phyloP scores from a whole-genome alignment of 2,329 filamentous ascomycete genomes.

The Periconia macrospinosa region DNA sequence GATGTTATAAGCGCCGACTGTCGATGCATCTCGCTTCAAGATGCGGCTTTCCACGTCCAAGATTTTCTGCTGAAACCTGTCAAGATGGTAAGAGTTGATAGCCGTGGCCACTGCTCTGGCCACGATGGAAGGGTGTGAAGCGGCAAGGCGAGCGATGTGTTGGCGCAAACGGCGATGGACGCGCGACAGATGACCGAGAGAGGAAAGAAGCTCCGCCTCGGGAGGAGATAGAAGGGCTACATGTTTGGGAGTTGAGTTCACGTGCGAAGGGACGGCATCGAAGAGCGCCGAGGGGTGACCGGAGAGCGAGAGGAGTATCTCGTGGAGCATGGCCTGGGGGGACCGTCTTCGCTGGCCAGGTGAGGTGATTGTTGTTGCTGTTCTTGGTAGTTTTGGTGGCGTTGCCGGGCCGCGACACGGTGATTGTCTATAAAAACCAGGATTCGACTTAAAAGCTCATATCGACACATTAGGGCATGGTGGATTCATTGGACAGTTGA shows the following conservation, averaged over 20 bases:
- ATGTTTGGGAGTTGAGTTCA: slow-evolving; percentile 28
- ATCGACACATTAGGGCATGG: slow-evolving; percentile 35
- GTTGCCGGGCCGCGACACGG: slow-evolving; percentile 18
- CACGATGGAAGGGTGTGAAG: slow-evolving; percentile 75
- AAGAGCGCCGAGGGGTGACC: slow-evolving; percentile 91
- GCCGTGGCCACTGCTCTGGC: slow-evolving; percentile 85
- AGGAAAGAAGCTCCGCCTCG: slow-evolving; percentile 78
- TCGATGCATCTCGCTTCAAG: slow-evolving; percentile 71
- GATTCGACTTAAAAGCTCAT: slow-evolving; percentile 39
- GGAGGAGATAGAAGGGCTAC: slow-evolving; percentile 67
- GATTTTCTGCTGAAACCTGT: slow-evolving; percentile 79
- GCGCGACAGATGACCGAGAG: slow-evolving; percentile 75
- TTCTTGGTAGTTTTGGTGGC: slow-evolving; percentile 7
- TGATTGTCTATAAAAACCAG: slow-evolving; percentile 31
- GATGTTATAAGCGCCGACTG: slow-evolving; percentile 90
- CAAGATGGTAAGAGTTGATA: slow-evolving; percentile 73
- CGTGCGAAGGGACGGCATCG: slow-evolving; percentile 52
- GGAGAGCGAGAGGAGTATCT: slow-evolving; percentile 94
- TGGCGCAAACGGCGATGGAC: slow-evolving; percentile 73
- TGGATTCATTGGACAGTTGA: not conserved
- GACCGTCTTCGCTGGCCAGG: slow-evolving; percentile 9
- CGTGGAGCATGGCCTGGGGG: slow-evolving; percentile 80
- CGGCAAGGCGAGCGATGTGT: slow-evolving; percentile 67
- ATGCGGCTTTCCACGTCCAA: slow-evolving; percentile 82
- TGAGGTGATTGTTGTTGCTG: not conserved